Evolutionary conservation across 345 rosid species (phyloP).

Genomic region (Excoecaria cochinchinensis): DNA sequence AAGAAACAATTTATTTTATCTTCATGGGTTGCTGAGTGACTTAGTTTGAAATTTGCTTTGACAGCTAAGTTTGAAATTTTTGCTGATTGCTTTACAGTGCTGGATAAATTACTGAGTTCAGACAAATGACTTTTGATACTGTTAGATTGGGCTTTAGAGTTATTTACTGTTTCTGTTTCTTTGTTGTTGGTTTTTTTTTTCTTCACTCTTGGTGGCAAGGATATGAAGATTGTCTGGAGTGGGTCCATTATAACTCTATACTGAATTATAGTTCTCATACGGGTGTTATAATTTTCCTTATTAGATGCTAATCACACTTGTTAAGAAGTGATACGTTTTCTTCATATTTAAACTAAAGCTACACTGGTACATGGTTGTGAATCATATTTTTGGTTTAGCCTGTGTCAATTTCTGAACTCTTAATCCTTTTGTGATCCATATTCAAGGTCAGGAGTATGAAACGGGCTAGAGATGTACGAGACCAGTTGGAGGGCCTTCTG

Average conservation of each 20-base stretch:
- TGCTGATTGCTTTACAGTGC: background rate
- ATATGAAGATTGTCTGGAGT: background rate
- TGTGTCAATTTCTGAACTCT: background rate
- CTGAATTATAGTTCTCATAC: background rate
- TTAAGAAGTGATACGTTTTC: background rate
- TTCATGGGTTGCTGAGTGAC: background rate
- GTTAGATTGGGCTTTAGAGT: background rate
- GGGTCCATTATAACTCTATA: background rate
- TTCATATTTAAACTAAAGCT: background rate
- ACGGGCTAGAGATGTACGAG: conserved; percentile 91
- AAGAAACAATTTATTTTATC: background rate
- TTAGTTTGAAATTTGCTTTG: no score
- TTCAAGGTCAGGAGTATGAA: conserved; percentile 96
- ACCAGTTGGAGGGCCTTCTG: conserved; percentile 90
- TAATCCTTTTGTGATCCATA: conserved; percentile 17
- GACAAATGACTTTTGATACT: no score
- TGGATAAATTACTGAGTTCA: background rate
- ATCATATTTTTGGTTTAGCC: background rate
- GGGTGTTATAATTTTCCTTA: background rate
- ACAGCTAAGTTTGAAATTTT: background rate
- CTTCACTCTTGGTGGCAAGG: background rate
- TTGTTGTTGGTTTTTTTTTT: no score
- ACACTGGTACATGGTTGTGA: background rate
- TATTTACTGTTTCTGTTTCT: no score
- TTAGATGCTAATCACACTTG: background rate